Conservation (phyloP, 352 stramenopile genomes). For the Phytophthora hibernalis region DNA sequence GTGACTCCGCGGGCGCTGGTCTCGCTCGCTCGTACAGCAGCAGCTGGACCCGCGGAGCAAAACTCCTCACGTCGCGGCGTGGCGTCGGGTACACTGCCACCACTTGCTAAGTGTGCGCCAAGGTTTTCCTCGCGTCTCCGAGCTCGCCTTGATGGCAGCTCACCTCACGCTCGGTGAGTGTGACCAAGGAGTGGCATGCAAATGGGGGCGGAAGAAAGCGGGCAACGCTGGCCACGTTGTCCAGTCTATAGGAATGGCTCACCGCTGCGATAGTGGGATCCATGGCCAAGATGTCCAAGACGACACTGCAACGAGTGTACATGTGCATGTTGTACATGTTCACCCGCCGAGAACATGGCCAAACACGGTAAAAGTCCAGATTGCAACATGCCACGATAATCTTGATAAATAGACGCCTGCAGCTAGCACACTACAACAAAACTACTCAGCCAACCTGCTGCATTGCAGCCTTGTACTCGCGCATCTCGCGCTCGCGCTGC, state of each 20-base stretch:
- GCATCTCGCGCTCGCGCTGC: constrained; percentile 59
- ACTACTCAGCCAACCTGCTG: not conserved
- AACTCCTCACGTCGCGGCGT: constrained; percentile 25
- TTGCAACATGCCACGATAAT: constrained; percentile 11
- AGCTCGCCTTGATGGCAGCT: not conserved
- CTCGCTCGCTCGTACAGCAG: constrained; percentile 15
- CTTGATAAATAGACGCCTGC: constrained; percentile 25
- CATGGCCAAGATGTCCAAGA: constrained; percentile 16
- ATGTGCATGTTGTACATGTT: no score
- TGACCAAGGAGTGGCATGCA: constrained; percentile 25
- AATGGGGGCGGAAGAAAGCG: constrained; percentile 32
- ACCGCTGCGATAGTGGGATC: constrained; percentile 35
- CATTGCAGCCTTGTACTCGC: constrained; percentile 69
- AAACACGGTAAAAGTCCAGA: not conserved
- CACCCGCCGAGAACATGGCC: no score
- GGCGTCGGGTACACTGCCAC: not conserved
- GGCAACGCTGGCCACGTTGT: constrained; percentile 19
- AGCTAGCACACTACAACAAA: not conserved
- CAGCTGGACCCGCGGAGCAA: constrained; percentile 24
- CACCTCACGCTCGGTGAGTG: constrained; percentile 1
- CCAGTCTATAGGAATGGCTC: not conserved
- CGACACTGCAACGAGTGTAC: constrained; percentile 20
- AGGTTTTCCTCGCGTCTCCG: not conserved
- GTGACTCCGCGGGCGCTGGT: constrained; percentile 1
- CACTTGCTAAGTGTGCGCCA: not conserved